phyloP scores from a whole-genome alignment of 768 basidiomycete genomes.

The Dentipellis sp. region DNA sequence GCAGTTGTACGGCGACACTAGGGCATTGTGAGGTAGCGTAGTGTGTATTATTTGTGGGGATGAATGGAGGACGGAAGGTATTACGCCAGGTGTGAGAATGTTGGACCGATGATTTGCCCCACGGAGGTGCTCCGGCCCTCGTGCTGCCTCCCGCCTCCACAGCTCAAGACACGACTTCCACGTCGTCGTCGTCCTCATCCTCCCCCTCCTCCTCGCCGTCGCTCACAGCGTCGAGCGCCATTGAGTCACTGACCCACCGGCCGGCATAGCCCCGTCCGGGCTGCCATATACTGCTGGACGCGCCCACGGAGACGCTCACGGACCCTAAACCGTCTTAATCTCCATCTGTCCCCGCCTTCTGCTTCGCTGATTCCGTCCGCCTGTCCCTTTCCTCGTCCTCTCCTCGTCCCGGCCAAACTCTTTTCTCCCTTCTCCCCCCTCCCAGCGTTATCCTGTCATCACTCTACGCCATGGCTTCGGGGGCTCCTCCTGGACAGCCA shows the following conservation, averaged over 20 bases:
- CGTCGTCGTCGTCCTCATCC: not conserved
- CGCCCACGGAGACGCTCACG: slow-evolving; percentile 6
- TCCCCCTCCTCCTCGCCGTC: not conserved
- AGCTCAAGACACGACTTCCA: not conserved
- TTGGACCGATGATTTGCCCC: not conserved
- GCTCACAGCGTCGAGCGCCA: not conserved
- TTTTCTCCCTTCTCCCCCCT: not conserved
- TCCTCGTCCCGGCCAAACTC: slow-evolving; percentile 5
- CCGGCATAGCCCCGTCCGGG: not conserved
- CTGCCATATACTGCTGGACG: slow-evolving; percentile 1
- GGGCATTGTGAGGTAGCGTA: not conserved
- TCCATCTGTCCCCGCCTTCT: slow-evolving; percentile 11
- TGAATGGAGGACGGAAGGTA: slow-evolving; percentile 2
- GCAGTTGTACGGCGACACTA: slow-evolving; percentile 73
- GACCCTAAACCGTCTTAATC: slow-evolving; percentile 7
- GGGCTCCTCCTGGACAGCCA: slow-evolving; percentile 8
- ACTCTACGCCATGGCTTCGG: slow-evolving; percentile 6
- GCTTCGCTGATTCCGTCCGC: not conserved
- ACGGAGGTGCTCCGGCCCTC: not conserved
- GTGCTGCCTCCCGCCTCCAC: not conserved
- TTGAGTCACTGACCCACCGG: not conserved
- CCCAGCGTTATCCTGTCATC: not conserved
- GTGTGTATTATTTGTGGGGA: not conserved
- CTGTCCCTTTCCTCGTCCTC: not conserved
- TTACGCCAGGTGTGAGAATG: not conserved